phyloP scores from a whole-genome alignment of 345 rosid species.

The Laguncularia racemosa region DNA sequence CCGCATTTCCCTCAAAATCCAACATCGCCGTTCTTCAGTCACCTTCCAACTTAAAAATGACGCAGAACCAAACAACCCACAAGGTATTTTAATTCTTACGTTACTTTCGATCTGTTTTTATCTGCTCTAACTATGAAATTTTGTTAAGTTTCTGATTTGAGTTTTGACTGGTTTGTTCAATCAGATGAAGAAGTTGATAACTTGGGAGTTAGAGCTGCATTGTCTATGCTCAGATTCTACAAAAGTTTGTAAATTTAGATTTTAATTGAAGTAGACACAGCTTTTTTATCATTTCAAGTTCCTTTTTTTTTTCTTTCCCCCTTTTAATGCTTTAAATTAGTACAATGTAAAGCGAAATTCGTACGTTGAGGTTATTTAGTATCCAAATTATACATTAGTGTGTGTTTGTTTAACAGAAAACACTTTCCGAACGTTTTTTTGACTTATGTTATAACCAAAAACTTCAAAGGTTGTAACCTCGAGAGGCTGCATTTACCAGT shows the following conservation, averaged over 20 bases:
- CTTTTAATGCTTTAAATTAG: too few relatives aligned
- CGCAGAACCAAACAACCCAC: constrained; percentile 25
- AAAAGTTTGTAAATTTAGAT: constrained; percentile 32
- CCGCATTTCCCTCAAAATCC: constrained; percentile 13
- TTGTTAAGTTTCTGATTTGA: constrained; percentile 1
- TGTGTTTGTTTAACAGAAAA: too few relatives aligned
- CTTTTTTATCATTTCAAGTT: too few relatives aligned
- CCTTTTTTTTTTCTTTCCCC: too few relatives aligned
- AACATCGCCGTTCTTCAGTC: constrained; percentile 18
- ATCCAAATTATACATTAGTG: too few relatives aligned
- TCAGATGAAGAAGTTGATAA: constrained; percentile 37
- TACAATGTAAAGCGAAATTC: too few relatives aligned
- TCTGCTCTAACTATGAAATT: neutral
- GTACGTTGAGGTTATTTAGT: too few relatives aligned
- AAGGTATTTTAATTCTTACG: constrained; percentile 23
- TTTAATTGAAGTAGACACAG: too few relatives aligned
- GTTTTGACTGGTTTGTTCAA: neutral
- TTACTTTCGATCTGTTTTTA: neutral
- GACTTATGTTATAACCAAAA: too few relatives aligned
- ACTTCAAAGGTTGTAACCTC: too few relatives aligned
- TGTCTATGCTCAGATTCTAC: constrained; percentile 69
- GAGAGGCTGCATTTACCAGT: too few relatives aligned
- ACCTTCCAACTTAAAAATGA: constrained; percentile 14
- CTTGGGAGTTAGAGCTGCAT: constrained; percentile 75
- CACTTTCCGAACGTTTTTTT: too few relatives aligned